A percentile compares a stretch with the other conserved stretches of the same genome.
phyloP scores from a whole-genome alignment of 179 eudicot species.

The Amaranthus tricolor region DNA sequence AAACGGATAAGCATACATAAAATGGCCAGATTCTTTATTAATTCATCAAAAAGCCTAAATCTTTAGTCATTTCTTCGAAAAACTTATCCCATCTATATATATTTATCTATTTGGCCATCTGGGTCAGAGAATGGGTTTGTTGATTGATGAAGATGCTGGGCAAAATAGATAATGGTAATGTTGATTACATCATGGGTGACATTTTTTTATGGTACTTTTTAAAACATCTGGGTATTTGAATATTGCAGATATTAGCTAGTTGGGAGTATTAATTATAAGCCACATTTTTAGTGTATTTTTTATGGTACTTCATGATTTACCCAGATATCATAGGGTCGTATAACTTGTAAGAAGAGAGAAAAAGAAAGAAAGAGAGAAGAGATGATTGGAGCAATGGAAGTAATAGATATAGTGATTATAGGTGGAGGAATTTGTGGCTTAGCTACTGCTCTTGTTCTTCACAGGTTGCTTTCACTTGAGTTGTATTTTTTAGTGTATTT shows the following conservation, averaged over 20 bases:
- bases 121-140: neutral
- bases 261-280: neutral
- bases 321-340: neutral
- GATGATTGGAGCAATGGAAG: conserved; percentile 11
- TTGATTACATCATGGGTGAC: neutral
- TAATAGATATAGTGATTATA: conserved; percentile 39
- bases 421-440: conserved; percentile 52
- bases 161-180: neutral
- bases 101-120: neutral
- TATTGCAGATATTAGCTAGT: neutral
- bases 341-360: neutral
- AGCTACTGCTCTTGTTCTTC: conserved; percentile 56
- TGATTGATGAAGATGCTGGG: neutral
- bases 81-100: neutral
- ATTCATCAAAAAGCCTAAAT: neutral
- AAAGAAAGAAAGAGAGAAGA: neutral
- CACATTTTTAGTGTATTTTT: neutral
- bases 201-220: neutral
- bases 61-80: too few relatives aligned
- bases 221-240: neutral
- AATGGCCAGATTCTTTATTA: neutral
- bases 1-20: neutral
- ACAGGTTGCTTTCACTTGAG: conserved; percentile 26
- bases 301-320: neutral
- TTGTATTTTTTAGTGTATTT: neutral